phyloP scores from a whole-genome alignment of 768 basidiomycete species.

The Coprinopsis strossmayeri region DNA sequence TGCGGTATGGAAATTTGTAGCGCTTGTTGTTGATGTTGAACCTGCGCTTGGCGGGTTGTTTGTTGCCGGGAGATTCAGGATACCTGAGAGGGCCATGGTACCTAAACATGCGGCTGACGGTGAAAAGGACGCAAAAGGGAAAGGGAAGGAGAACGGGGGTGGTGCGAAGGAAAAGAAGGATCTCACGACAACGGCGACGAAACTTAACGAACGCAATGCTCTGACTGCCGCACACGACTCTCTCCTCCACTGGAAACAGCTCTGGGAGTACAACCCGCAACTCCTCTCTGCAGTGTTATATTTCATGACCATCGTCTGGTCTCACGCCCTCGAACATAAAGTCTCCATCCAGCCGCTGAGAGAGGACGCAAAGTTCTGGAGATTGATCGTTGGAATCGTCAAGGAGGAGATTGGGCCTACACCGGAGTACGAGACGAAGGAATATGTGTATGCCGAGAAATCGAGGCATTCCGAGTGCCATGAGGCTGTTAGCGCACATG shows the following conservation, averaged over 20 bases:
- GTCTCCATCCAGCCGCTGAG: slow-evolving; percentile 49
- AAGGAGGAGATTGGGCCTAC: slow-evolving; percentile 67
- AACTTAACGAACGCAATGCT: slow-evolving; percentile 41
- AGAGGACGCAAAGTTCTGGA: slow-evolving; percentile 61
- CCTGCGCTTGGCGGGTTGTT: slow-evolving; percentile 80
- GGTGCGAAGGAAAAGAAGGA: slow-evolving; percentile 26
- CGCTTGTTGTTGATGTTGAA: slow-evolving; percentile 77
- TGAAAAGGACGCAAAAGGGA: slow-evolving; percentile 24
- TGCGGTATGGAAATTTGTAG: slow-evolving; percentile 79
- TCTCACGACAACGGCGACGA: slow-evolving; percentile 26
- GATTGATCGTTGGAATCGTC: slow-evolving; percentile 54
- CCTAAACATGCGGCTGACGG: slow-evolving; percentile 32
- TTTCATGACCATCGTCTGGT: slow-evolving; percentile 76
- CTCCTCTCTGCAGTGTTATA: slow-evolving; percentile 67
- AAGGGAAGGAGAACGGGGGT: slow-evolving; percentile 27
- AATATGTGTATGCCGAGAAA: slow-evolving; percentile 43
- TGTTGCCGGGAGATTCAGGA: slow-evolving; percentile 64
- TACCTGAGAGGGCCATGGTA: slow-evolving; percentile 33
- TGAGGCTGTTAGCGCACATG: slow-evolving; percentile 53
- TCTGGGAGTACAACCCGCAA: slow-evolving; percentile 75
- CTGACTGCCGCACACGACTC: slow-evolving; percentile 62
- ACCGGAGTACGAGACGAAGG: slow-evolving; percentile 57
- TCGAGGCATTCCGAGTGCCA: slow-evolving; percentile 48
- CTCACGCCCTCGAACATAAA: slow-evolving; percentile 72
- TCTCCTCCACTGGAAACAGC: slow-evolving; percentile 61